These are phyloP conservation scores for Fusarium ambrosium DNA, from an alignment of 2,329 filamentous ascomycete genomes.

Conservation along the genomic window DNA sequence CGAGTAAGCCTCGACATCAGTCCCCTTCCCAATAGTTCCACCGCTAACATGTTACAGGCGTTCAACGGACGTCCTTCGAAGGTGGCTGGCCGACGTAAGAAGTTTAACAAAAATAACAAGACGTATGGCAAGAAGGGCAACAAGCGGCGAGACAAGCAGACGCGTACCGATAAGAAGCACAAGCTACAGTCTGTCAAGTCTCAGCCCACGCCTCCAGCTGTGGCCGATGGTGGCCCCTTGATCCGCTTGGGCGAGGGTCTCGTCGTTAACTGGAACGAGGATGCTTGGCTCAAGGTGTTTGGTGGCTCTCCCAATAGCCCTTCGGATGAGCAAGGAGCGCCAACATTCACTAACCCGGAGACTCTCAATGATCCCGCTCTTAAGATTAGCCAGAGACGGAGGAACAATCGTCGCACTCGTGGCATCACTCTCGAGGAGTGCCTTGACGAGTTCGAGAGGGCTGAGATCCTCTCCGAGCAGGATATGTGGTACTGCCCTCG, in stretches of 20 bases:
- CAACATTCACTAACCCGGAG: conserved; percentile 68
- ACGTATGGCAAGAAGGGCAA: conserved; percentile 64
- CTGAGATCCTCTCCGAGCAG: conserved; percentile 92
- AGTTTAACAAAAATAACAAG: conserved; percentile 62
- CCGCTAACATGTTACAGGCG: conserved; percentile 21
- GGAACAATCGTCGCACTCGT: conserved; percentile 66
- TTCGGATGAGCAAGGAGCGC: conserved; percentile 68
- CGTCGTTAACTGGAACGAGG: conserved; percentile 85
- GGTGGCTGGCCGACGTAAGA: conserved; percentile 59
- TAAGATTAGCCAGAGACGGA: conserved; percentile 71
- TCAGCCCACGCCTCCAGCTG: conserved; percentile 55
- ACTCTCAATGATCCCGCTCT: conserved; percentile 74
- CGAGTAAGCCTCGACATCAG: conserved; percentile 42
- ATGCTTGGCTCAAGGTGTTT: conserved; percentile 81
- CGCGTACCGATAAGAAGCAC: conserved; percentile 54
- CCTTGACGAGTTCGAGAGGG: conserved; percentile 92
- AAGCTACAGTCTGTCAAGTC: conserved; percentile 51
- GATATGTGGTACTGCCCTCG: conserved; percentile 98
- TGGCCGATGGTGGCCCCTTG: conserved; percentile 70
- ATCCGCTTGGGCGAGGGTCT: conserved; percentile 87
- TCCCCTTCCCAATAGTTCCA: background rate
- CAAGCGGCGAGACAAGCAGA: conserved; percentile 62
- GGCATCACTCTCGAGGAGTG: conserved; percentile 92
- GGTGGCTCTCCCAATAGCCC: conserved; percentile 52
- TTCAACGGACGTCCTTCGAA: conserved; percentile 45